phyloP scores from a whole-genome alignment of 208 protist genomes.

The Trypanosoma brucei region DNA sequence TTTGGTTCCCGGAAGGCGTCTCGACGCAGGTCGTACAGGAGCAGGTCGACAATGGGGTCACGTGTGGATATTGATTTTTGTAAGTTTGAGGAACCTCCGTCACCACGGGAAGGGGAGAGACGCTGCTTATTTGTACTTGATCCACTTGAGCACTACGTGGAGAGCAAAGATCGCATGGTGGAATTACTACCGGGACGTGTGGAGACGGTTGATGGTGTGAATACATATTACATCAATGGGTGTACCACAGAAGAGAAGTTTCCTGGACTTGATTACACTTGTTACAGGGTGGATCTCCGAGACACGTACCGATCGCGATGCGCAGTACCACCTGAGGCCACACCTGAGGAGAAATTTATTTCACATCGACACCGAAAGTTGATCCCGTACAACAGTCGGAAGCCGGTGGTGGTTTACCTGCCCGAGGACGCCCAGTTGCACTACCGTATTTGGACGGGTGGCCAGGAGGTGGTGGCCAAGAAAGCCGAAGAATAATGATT shows the following conservation, averaged over 20 bases:
- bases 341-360: slow-evolving; percentile 34
- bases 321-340: slow-evolving; percentile 6
- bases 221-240: slow-evolving; percentile 23
- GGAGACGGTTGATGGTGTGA: slow-evolving; percentile 24
- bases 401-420: slow-evolving; percentile 67
- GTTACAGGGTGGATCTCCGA: slow-evolving; percentile 42
- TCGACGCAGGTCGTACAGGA: not conserved
- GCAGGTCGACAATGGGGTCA: not conserved
- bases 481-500: slow-evolving; percentile 10
- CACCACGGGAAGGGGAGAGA: slow-evolving; percentile 29
- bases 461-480: slow-evolving; percentile 23
- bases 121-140: slow-evolving; percentile 58
- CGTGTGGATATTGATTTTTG: not conserved
- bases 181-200: slow-evolving; percentile 54
- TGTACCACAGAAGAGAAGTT: slow-evolving; percentile 14
- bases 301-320: slow-evolving; percentile 7
- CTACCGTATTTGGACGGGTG: slow-evolving; percentile 54
- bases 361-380: slow-evolving; percentile 29
- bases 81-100: slow-evolving; percentile 26
- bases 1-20: not conserved
- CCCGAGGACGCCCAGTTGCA: slow-evolving; percentile 49
- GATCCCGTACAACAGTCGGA: slow-evolving; percentile 40
- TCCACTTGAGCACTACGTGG: slow-evolving; percentile 23
- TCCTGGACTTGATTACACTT: slow-evolving; percentile 25
- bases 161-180: slow-evolving; percentile 38